Evolutionary conservation across 2,329 filamentous ascomycete genomes (phyloP).

Genomic region (Epichloe gansuensis): DNA sequence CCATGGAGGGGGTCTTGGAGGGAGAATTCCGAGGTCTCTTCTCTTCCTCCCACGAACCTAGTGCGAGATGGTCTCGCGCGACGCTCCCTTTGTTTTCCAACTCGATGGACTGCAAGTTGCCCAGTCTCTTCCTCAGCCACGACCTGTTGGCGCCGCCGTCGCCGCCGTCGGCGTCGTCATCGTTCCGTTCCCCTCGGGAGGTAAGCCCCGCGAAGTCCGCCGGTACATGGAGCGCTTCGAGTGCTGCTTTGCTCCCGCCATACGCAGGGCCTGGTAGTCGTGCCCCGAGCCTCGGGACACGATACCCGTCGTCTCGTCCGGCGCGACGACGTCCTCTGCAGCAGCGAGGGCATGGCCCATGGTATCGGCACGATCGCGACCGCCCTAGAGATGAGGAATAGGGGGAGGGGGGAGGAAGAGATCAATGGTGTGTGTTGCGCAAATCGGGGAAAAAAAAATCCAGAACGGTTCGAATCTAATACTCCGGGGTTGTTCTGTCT

Average conservation of each 20-base stretch:
- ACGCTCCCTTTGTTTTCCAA: conserved; percentile 80
- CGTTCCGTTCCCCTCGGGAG: conserved; percentile 1
- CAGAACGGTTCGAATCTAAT: no score
- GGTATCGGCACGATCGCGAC: conserved; percentile 29
- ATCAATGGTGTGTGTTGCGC: no score
- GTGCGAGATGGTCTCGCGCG: conserved; percentile 67
- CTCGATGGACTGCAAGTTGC: conserved; percentile 50
- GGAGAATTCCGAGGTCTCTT: no score
- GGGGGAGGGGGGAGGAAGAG: not conserved
- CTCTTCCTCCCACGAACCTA: conserved; percentile 41
- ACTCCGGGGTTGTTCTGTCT: no score
- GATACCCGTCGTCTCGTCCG: conserved; percentile 32
- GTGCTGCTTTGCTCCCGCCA: conserved; percentile 8
- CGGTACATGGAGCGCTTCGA: conserved; percentile 9
- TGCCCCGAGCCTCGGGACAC: conserved; percentile 21
- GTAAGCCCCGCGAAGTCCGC: conserved; percentile 8
- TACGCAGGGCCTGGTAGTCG: conserved; percentile 28
- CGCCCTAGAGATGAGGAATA: conserved; percentile 19
- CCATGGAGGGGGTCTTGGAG: no score
- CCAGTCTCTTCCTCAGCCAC: conserved; percentile 41
- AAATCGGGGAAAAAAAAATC: no score
- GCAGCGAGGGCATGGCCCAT: conserved; percentile 20
- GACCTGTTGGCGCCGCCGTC: conserved; percentile 12
- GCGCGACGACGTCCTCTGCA: conserved; percentile 11
- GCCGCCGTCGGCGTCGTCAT: conserved; percentile 12